Conservation (phyloP, 176 grass and related monocot genomes). For the Metroxylon sagu region DNA sequence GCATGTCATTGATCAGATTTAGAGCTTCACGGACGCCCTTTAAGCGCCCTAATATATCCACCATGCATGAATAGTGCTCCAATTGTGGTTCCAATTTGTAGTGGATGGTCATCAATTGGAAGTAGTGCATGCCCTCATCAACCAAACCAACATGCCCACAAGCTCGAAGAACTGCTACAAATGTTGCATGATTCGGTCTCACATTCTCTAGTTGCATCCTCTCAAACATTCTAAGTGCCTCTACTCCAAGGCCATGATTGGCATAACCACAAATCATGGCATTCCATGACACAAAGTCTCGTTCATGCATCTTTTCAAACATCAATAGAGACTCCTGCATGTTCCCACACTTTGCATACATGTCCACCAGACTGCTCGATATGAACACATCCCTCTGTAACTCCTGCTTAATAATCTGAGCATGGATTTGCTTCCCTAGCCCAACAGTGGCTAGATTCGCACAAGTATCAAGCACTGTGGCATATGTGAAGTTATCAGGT, state of each 20-base stretch:
- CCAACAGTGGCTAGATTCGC: slow-evolving; percentile 74
- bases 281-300: slow-evolving; percentile 80
- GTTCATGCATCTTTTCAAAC: slow-evolving; percentile 49
- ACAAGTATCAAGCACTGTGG: slow-evolving; percentile 66
- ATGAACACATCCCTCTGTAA: slow-evolving; percentile 69
- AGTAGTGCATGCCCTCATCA: slow-evolving; percentile 56
- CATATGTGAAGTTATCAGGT: slow-evolving; percentile 70
- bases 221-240: slow-evolving; percentile 74
- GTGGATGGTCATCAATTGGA: slow-evolving; percentile 45
- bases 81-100: slow-evolving; percentile 71
- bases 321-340: slow-evolving; percentile 48
- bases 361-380: slow-evolving; percentile 68
- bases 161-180: slow-evolving; percentile 67
- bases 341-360: slow-evolving; percentile 78
- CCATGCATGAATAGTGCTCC: slow-evolving; percentile 82
- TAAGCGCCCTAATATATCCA: slow-evolving; percentile 71
- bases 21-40: slow-evolving; percentile 57
- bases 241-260: slow-evolving; percentile 53
- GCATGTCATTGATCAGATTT: slow-evolving; percentile 56
- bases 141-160: slow-evolving; percentile 73
- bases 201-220: slow-evolving; percentile 76
- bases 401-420: slow-evolving; percentile 69
- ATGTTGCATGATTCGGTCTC: slow-evolving; percentile 69
- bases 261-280: slow-evolving; percentile 89
- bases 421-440: slow-evolving; percentile 68